These are phyloP conservation scores for Backusella liffmaniae DNA, from an alignment of 192 early-diverging fungal species.

Conservation along the genomic window DNA sequence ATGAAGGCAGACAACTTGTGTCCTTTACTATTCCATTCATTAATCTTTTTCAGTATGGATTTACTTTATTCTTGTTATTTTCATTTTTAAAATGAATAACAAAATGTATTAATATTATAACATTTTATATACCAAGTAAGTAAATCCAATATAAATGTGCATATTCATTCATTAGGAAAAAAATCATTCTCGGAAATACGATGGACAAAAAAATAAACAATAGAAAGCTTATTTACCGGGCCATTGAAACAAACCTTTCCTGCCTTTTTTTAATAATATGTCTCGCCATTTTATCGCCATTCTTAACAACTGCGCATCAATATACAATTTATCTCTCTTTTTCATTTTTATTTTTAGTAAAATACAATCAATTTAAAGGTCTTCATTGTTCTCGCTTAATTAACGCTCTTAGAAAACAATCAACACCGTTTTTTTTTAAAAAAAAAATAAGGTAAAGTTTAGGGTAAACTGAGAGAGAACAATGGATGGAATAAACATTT, in stretches of 20 bases:
- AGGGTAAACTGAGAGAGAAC: background rate
- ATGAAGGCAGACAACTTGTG: background rate
- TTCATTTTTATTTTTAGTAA: background rate
- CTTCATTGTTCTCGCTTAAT: background rate
- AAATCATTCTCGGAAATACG: background rate
- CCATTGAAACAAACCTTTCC: background rate
- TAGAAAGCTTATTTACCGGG: background rate
- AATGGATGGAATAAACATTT: background rate
- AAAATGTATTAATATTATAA: too few relatives aligned
- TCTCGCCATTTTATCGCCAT: background rate
- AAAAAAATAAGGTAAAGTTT: background rate
- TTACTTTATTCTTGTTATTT: too few relatives aligned
- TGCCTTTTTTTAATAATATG: background rate
- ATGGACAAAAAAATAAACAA: background rate
- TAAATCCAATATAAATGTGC: too few relatives aligned
- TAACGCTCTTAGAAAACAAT: background rate
- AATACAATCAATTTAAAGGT: background rate
- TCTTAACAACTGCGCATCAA: background rate
- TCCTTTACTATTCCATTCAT: background rate
- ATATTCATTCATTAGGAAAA: background rate
- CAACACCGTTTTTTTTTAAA: background rate
- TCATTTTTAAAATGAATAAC: too few relatives aligned
- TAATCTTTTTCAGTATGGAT: background rate
- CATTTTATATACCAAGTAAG: too few relatives aligned
- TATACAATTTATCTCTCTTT: background rate